Base-by-base conservation (phyloP, 169 alveolate species). In the Plasmodium coatneyi region DNA sequence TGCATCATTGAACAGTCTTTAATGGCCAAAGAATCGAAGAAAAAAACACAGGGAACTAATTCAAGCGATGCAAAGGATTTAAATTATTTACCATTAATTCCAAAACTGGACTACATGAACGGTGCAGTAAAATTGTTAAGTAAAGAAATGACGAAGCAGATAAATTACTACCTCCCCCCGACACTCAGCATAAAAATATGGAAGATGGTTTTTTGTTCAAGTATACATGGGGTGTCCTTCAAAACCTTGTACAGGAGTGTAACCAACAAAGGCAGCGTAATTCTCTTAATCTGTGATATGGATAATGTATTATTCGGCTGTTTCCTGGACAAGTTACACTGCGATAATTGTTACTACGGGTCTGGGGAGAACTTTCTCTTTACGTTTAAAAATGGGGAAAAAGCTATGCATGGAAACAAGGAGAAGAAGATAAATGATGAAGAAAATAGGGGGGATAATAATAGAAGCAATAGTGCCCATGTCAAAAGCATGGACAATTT, bases 281-380 rank as follows among this genome's bases (percentile, higher is more conserved):
- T 97, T 41, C 28, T 97, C 80, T 95, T 96, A 81, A 93, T 97
- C n/a, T 92, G 95, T 83, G 98, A 97, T 78, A 92, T 96, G 82
- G 54, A 92, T 39, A 98, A 98, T 36, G 97, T 95, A 32, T 95
- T 97, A 9, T 97, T 97, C 74, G 98, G 98, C 52, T 97, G 97
- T 10, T 97, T 97, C 92, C 91, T 97, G 25, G 97, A 95, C 3
- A 98, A 96, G 82, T 86, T 97, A 19, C 95, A 82, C 30, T 89
- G 95, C 84, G 95, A 95, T 36, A 92, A 94, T 74, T 92, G 95
- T 71, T 97, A 96, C 92, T 97, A 97, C 70, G 98, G 98, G 25
- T 95, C 98, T 22, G 97, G 97, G 32, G 97, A 97, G 70, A 97
- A 97, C 90, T 97, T 97, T 86, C 96, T 96, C 71, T 96, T 95